phyloP scores from a whole-genome alignment of 202 grass and related monocot species.

The Dendrocalamus latiflorus region DNA sequence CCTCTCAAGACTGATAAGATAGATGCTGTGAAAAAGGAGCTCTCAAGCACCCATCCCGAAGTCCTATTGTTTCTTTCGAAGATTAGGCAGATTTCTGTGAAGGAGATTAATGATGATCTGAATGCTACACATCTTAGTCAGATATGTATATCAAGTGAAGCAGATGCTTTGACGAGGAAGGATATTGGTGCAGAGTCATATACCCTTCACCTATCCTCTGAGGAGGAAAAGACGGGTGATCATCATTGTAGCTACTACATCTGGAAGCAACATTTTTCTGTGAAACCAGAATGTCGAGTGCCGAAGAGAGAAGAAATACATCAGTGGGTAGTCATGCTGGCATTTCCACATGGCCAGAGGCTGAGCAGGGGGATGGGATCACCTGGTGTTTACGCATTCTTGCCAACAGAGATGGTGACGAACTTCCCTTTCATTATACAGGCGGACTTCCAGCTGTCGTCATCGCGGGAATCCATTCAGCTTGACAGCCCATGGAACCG shows the following conservation, averaged over 20 bases:
- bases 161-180: slow-evolving; percentile 27
- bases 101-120: slow-evolving; percentile 24
- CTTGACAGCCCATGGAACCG: slow-evolving; percentile 68
- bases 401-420: slow-evolving; percentile 80
- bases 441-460: slow-evolving; percentile 69
- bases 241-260: slow-evolving; percentile 62
- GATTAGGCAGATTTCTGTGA: slow-evolving; percentile 47
- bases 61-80: slow-evolving; percentile 68
- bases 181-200: slow-evolving; percentile 58
- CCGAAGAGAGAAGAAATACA: slow-evolving; percentile 53
- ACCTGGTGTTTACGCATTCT: slow-evolving; percentile 59
- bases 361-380: slow-evolving; percentile 32
- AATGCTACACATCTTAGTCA: slow-evolving; percentile 22
- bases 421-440: slow-evolving; percentile 69
- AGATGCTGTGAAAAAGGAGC: slow-evolving; percentile 48
- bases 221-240: slow-evolving; percentile 27
- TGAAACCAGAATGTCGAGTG: slow-evolving; percentile 40
- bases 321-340: slow-evolving; percentile 66
- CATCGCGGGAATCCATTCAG: slow-evolving; percentile 58
- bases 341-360: slow-evolving; percentile 49
- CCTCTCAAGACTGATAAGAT: slow-evolving; percentile 61
- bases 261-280: slow-evolving; percentile 69
- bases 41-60: slow-evolving; percentile 63
- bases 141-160: slow-evolving; percentile 66
- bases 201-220: slow-evolving; percentile 43